Evolutionary conservation across 768 basidiomycete species (phyloP).

Genomic region (Cyathus striatus): DNA sequence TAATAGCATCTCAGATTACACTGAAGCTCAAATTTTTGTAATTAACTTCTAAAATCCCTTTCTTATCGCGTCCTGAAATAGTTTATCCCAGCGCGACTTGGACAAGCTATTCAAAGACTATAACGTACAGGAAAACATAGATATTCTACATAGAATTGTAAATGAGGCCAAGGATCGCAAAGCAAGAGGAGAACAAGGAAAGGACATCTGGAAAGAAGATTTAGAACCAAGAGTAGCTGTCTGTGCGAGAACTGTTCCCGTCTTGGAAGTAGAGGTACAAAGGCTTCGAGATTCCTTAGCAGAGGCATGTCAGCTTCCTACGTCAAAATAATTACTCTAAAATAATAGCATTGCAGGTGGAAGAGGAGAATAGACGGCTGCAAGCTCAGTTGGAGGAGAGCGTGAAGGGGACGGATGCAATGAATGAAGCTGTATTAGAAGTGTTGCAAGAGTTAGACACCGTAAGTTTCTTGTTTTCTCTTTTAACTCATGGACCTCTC

Average conservation of each 20-base stretch:
- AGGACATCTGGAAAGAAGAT: constrained; percentile 62
- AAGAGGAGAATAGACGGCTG: constrained; percentile 46
- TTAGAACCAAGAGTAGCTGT: constrained; percentile 60
- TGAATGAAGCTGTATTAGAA: constrained; percentile 38
- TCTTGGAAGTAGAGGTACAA: constrained; percentile 40
- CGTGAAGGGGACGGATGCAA: constrained; percentile 35
- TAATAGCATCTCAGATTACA: constrained; percentile 65
- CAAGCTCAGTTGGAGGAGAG: constrained; percentile 47
- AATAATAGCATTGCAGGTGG: constrained; percentile 36
- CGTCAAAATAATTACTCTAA: not conserved
- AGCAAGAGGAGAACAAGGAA: constrained; percentile 37
- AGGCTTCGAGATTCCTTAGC: constrained; percentile 32
- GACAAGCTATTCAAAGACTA: constrained; percentile 69
- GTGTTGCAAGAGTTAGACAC: constrained; percentile 50
- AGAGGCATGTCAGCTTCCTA: constrained; percentile 23
- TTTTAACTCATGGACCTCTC: not conserved
- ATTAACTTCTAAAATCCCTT: constrained; percentile 15
- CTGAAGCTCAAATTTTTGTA: constrained; percentile 58
- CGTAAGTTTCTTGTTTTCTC: constrained; percentile 25
- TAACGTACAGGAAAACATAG: constrained; percentile 63
- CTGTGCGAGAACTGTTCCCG: constrained; percentile 57
- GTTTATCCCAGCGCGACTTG: constrained; percentile 45
- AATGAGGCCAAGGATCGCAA: constrained; percentile 60
- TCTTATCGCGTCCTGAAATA: not conserved
- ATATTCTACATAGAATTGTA: constrained; percentile 64